Evolutionary conservation across 495 filamentous ascomycete species (phyloP).

Genomic region (Pyronema omphalodes): DNA sequence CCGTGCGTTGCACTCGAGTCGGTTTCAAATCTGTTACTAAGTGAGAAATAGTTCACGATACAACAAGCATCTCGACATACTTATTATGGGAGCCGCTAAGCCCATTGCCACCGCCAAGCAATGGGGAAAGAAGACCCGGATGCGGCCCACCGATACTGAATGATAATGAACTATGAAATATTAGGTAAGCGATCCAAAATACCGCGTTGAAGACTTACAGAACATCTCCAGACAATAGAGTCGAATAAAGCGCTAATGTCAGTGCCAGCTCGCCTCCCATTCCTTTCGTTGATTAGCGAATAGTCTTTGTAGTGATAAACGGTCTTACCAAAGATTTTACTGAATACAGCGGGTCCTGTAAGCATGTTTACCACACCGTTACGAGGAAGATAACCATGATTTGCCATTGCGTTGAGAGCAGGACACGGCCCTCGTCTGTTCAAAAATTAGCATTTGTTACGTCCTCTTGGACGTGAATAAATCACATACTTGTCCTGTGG

Average conservation of each 20-base stretch:
- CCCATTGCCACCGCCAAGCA: neutral
- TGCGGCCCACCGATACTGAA: conserved; percentile 1
- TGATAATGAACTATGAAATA: neutral
- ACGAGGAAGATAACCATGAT: conserved; percentile 38
- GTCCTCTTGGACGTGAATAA: neutral
- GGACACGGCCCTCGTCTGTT: conserved; percentile 30
- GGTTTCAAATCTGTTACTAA: conserved; percentile 24
- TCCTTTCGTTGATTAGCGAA: conserved; percentile 3
- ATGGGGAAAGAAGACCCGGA: neutral
- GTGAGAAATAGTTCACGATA: neutral
- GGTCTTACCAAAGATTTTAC: conserved; percentile 15
- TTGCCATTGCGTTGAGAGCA: conserved; percentile 38
- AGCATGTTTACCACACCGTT: conserved; percentile 28
- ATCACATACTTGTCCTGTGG: conserved; percentile 9
- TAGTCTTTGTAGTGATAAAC: neutral
- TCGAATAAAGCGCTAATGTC: conserved; percentile 25
- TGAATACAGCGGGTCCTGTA: conserved; percentile 13
- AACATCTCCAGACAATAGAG: conserved; percentile 24
- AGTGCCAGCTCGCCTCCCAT: conserved; percentile 26
- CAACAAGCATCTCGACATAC: conserved; percentile 24
- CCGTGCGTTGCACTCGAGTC: conserved; percentile 38
- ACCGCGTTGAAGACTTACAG: conserved; percentile 1
- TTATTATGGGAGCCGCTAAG: conserved; percentile 35
- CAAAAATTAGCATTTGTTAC: neutral
- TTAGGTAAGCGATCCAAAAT: neutral